Base-by-base conservation (phyloP, 2,329 filamentous ascomycete genomes). In the Coniochaeta prunicola region DNA sequence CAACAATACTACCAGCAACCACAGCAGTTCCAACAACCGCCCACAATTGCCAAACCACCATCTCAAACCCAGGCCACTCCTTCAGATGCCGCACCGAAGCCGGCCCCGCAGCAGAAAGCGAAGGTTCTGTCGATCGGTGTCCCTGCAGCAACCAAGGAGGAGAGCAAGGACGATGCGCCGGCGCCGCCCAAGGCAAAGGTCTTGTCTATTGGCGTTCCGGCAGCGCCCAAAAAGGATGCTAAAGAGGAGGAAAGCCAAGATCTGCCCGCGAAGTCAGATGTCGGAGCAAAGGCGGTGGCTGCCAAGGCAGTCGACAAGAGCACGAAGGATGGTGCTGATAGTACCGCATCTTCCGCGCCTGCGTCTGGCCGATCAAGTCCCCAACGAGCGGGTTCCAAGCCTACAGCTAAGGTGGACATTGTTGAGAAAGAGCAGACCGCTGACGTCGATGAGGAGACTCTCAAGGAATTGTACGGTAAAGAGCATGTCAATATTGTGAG, bases 401-500 rank as follows among this genome's bases (percentile, higher is more conserved):
- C 42, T 66, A 73, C 15, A 70, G 72, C 70, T 87, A 90, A 63
- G 89, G 92, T 62, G n/a, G 91, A 96, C 71, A 86, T 90, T 36
- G 89, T 99, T 59, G 83, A 89, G 62, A 90, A 92, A 74, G 89
- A 93, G 69, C 90, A 96, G 71, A 80, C 83, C 3, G 88, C 88
- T 24, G 88, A 90, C 71, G 87, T 91, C 19, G 83, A 86, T 59
- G 78, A 85, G 2, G 81, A 82, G 28, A 93, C 91, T 0, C 78
- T 99, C 61, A 91, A 92, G 73, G 93, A 97, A 73, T 94, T 99
- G 62, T 99, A 94, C 73, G 94, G 94, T 71, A 97, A 97, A 75
- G 92, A 88, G 71, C 85, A 88, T 67, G 78, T 99, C 69, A 99
- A 99, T 76, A 89, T 99, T 66, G 96, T 97, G 24, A 33, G 53